Evolutionary conservation across 2,329 filamentous ascomycete species (phyloP).

Genomic region (Domatiomyces globalis): DNA sequence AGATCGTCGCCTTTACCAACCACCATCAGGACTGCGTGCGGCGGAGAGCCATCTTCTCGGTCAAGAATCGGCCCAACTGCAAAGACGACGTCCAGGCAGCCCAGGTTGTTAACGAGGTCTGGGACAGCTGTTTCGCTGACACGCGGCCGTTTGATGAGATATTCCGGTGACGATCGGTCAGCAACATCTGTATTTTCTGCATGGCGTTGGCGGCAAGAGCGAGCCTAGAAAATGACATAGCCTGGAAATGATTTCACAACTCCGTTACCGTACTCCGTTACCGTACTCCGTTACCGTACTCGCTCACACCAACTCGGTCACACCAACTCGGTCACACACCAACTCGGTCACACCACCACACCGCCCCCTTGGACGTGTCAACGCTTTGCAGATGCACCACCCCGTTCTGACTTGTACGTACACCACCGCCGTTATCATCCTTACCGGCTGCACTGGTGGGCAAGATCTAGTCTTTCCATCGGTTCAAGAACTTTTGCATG

Average conservation of each 20-base stretch:
- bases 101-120: constrained; percentile 91
- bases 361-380: not conserved
- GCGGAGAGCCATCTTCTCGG: constrained; percentile 61
- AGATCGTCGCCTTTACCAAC: constrained; percentile 77
- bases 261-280: constrained; percentile 10
- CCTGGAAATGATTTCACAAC: constrained; percentile 1
- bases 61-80: constrained; percentile 63
- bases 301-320: not conserved
- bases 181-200: constrained; percentile 5
- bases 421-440: no score
- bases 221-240: not conserved
- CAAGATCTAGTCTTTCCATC: constrained; percentile 41
- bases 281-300: constrained; percentile 3
- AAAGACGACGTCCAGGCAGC: constrained; percentile 75
- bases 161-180: constrained; percentile 45
- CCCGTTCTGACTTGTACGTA: no score
- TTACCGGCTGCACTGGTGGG: not conserved
- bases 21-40: constrained; percentile 91
- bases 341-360: not conserved
- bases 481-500: constrained; percentile 43
- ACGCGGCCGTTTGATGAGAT: constrained; percentile 95
- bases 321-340: no score
- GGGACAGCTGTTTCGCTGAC: constrained; percentile 91
- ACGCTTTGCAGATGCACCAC: no score
- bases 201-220: constrained; percentile 11